Conservation (phyloP, 2,329 filamentous ascomycete species). For the Exophiala bonariae region DNA sequence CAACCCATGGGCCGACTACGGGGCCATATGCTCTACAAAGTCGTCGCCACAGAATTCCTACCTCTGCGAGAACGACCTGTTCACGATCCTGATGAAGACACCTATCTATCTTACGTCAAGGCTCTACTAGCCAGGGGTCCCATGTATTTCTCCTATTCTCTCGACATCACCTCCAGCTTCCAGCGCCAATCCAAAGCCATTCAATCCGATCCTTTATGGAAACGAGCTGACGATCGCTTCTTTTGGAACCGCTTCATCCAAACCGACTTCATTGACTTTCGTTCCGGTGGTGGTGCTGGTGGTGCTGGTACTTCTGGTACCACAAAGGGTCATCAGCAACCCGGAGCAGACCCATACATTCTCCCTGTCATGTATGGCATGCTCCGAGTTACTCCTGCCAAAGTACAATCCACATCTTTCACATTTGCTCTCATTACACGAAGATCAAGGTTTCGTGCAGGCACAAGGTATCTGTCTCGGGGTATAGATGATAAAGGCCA, state of each 20-base stretch:
- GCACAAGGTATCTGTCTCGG: slow-evolving; percentile 91
- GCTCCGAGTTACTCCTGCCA: slow-evolving; percentile 84
- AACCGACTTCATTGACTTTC: slow-evolving; percentile 87
- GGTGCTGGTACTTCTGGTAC: slow-evolving; percentile 51
- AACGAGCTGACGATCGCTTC: slow-evolving; percentile 91
- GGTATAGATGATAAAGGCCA: slow-evolving; percentile 91
- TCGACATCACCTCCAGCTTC: slow-evolving; percentile 95
- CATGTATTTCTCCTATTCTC: slow-evolving; percentile 97
- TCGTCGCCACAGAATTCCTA: slow-evolving; percentile 86
- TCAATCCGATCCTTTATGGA: slow-evolving; percentile 75
- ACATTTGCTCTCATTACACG: slow-evolving; percentile 87
- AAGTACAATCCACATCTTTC: slow-evolving; percentile 78
- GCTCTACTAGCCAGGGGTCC: slow-evolving; percentile 77
- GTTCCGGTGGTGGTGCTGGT: slow-evolving; percentile 55
- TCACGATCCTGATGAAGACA: slow-evolving; percentile 91
- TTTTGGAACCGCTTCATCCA: slow-evolving; percentile 98
- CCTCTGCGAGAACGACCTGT: slow-evolving; percentile 86
- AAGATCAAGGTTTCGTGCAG: slow-evolving; percentile 81
- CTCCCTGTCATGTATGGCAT: slow-evolving; percentile 95
- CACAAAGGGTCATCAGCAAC: slow-evolving; percentile 58
- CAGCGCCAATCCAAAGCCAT: slow-evolving; percentile 85
- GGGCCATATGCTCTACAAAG: slow-evolving; percentile 94
- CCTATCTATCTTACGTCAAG: slow-evolving; percentile 80
- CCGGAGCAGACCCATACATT: slow-evolving; percentile 84
- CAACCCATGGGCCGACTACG: slow-evolving; percentile 87